These are phyloP conservation scores for Brassica rapa DNA, from an alignment of 345 rosid species.

Conservation along the genomic window DNA sequence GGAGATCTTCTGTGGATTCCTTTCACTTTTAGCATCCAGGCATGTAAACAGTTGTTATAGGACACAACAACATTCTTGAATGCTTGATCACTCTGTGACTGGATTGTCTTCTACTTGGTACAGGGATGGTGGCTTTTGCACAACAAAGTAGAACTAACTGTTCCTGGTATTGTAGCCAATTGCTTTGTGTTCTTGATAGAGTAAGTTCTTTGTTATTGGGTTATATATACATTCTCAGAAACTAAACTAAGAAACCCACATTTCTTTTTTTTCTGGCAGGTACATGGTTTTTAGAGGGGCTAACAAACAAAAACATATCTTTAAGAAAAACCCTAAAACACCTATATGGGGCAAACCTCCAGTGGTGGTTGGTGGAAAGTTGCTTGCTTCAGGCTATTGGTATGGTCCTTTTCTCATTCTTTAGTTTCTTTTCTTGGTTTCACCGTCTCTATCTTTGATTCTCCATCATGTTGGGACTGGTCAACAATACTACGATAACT, in stretches of 20 bases:
- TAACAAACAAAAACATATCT: constrained; percentile 86
- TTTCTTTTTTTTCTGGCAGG: constrained; percentile 41
- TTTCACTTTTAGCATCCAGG: background rate
- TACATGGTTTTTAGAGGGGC: constrained; percentile 89
- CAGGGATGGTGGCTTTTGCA: constrained; percentile 96
- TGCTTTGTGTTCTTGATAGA: constrained; percentile 70
- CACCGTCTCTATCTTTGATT: background rate
- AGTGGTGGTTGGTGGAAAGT: constrained; percentile 78
- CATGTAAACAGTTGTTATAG: background rate
- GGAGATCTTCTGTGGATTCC: constrained; percentile 51
- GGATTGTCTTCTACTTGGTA: constrained; percentile 34
- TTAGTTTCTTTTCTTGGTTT: background rate
- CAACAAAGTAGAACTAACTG: constrained; percentile 71
- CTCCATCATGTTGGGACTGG: background rate
- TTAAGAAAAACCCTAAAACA: constrained; percentile 82
- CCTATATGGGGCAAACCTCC: constrained; percentile 89
- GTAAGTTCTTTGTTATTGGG: constrained; percentile 46
- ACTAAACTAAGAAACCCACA: constrained; percentile 3
- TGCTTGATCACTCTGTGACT: constrained; percentile 23
- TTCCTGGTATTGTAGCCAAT: constrained; percentile 55
- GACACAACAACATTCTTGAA: background rate
- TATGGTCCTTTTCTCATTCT: constrained; percentile 18
- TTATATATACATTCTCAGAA: background rate
- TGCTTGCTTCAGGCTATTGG: constrained; percentile 97
- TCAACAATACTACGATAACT: background rate